Conservation (phyloP, 495 filamentous ascomycete species). For the Hypoxylon crocopeplum region DNA sequence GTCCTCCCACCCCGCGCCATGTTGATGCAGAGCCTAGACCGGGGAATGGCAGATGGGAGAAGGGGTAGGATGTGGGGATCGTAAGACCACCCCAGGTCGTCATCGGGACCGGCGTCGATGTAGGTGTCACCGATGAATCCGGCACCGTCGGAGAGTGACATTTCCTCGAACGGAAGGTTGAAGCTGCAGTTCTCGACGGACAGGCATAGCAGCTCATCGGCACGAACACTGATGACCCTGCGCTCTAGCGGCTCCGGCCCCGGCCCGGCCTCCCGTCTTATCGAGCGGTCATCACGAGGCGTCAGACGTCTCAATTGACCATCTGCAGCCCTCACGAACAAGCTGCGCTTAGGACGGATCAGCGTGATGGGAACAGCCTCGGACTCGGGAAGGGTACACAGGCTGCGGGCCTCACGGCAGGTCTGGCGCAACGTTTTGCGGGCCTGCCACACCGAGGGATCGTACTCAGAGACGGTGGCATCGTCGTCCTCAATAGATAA, state of each 20-base stretch:
- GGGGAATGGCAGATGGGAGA: slow-evolving; percentile 13
- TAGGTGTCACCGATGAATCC: neutral
- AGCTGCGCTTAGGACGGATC: slow-evolving; percentile 31
- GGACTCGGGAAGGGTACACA: slow-evolving; percentile 9
- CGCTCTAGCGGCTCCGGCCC: slow-evolving; percentile 17
- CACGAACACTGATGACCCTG: slow-evolving; percentile 18
- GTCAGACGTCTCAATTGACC: slow-evolving; percentile 14
- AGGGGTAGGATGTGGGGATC: slow-evolving; percentile 34
- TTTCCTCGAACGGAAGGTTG: slow-evolving; percentile 38
- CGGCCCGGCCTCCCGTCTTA: neutral
- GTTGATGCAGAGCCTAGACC: slow-evolving; percentile 16
- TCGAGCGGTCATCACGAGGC: neutral
- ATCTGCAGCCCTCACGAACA: slow-evolving; percentile 37
- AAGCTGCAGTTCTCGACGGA: slow-evolving; percentile 43
- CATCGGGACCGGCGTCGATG: neutral
- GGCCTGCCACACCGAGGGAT: slow-evolving; percentile 37
- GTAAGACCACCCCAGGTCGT: slow-evolving; percentile 34
- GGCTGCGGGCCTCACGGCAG: slow-evolving; percentile 32
- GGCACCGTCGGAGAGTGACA: neutral
- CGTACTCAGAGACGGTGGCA: slow-evolving; percentile 24
- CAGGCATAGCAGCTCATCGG: slow-evolving; percentile 31
- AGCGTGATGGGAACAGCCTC: slow-evolving; percentile 26
- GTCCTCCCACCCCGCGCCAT: slow-evolving; percentile 2
- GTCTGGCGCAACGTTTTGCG: slow-evolving; percentile 17
- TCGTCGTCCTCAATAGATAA: slow-evolving; percentile 32